phyloP scores from a whole-genome alignment of 2,329 filamentous ascomycete genomes.

The Alternaria novae-zelandiae region DNA sequence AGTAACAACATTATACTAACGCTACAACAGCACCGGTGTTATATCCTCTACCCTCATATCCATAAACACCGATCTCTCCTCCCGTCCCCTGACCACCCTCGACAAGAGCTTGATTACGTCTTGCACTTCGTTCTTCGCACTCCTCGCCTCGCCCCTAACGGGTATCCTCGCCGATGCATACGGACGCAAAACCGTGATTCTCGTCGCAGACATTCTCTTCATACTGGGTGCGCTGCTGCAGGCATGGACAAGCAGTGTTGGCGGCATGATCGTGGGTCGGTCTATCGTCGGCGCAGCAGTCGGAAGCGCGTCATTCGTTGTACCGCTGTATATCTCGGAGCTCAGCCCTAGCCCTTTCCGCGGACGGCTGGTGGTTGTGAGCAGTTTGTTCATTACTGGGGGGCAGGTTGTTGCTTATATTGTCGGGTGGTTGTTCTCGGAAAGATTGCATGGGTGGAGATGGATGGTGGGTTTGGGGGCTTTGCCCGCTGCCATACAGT shows the following conservation, averaged over 20 bases:
- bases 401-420: slow-evolving; percentile 91
- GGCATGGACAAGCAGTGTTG: slow-evolving; percentile 64
- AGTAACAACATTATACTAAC: neutral
- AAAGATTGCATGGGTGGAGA: slow-evolving; percentile 70
- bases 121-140: slow-evolving; percentile 63
- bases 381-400: slow-evolving; percentile 81
- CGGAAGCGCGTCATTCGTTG: slow-evolving; percentile 79
- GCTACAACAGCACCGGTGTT: slow-evolving; percentile 59
- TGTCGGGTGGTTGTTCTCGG: slow-evolving; percentile 75
- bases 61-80: slow-evolving; percentile 60
- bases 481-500: slow-evolving; percentile 75
- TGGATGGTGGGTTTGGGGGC: slow-evolving; percentile 92
- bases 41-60: slow-evolving; percentile 67
- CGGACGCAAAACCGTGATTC: slow-evolving; percentile 82
- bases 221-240: slow-evolving; percentile 71
- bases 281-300: slow-evolving; percentile 75
- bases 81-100: slow-evolving; percentile 56
- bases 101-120: slow-evolving; percentile 67
- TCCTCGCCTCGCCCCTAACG: slow-evolving; percentile 62
- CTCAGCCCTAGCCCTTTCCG: slow-evolving; percentile 77
- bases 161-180: slow-evolving; percentile 70
- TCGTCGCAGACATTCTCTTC: slow-evolving; percentile 70
- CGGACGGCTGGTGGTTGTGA: slow-evolving; percentile 81
- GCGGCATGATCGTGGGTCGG: slow-evolving; percentile 70
- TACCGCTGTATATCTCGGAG: slow-evolving; percentile 81